Conservation (phyloP, 805 yeast species). For the Candida multigemmis region DNA sequence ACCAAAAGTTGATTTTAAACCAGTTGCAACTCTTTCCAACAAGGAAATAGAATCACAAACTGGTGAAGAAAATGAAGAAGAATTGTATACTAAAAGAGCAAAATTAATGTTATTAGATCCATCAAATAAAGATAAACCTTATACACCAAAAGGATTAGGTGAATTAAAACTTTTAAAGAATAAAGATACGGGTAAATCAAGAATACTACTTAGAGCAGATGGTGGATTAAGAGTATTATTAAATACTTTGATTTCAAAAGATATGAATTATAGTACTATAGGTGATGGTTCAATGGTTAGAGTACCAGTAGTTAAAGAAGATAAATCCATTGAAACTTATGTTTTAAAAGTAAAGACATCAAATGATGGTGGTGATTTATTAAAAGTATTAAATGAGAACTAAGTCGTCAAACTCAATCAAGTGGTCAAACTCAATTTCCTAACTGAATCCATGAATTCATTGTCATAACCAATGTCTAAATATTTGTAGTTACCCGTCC, state of each 20-base stretch:
- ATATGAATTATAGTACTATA: constrained; percentile 49
- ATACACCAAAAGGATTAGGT: constrained; percentile 69
- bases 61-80: constrained; percentile 80
- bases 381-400: constrained; percentile 19
- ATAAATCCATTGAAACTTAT: constrained; percentile 56
- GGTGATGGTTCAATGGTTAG: constrained; percentile 62
- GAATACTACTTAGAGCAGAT: constrained; percentile 79
- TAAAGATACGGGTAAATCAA: constrained; percentile 48
- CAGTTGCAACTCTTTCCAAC: constrained; percentile 22
- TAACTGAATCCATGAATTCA: constrained; percentile 36
- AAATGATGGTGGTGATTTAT: constrained; percentile 53
- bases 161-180: constrained; percentile 66
- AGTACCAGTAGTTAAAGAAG: constrained; percentile 52
- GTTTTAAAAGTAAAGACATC: constrained; percentile 69
- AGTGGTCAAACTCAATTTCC: too few relatives aligned
- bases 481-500: constrained; percentile 11
- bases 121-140: constrained; percentile 36
- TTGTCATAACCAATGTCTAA: constrained; percentile 42
- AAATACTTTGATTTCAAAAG: constrained; percentile 52
- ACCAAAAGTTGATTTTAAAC: constrained; percentile 37
- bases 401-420: too few relatives aligned
- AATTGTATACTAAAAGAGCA: constrained; percentile 55
- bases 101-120: constrained; percentile 58
- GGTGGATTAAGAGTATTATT: constrained; percentile 76
- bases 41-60: constrained; percentile 48